Evolutionary conservation across 1,139 yeast genomes (phyloP), one percentile per base, ranked within the genome.

Genomic region (Scheffersomyces insectosa): DNA sequence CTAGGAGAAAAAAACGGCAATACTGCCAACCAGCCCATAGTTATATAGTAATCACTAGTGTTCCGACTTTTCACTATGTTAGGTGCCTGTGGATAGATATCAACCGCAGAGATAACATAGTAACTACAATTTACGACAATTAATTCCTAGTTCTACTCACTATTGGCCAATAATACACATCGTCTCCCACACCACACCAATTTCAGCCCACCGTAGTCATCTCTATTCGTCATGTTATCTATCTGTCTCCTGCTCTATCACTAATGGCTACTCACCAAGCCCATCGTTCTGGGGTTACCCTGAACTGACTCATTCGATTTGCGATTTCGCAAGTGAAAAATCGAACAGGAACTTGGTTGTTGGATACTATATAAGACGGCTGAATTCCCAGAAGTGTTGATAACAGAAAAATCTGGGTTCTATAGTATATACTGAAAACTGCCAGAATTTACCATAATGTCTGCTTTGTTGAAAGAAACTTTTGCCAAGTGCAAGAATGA

Each of bases 401-500:
- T 20, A 20, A 20, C 25, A 20, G 25, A 20, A 20, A 20, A 5
- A 5, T 20, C 25, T 20, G 6, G 8, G 25, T 20, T 20, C 25
- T 20, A 20, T 20, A 20, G 9, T 20, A 20, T 20, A 20, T 7
- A 20, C 25, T 20, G 25, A 20, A 20, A 20, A 20, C 25, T 20
- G 25, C 8, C 6, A 20, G 25, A 7, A 20, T 20, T 20, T 20
- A 5, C 25, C 6, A 20, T 5, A 5, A 87, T 87, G 95, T 78
- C 95, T 41, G 72, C 79, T 42, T 78, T 77, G 52, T 64, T 87
- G 43, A 85, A 81, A 72, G 80, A 83, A 57, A 84, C 93, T 1
- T 87, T 87, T 64, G 79, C 77, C 28, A 78, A 78, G 59, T 88
- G 93, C 57, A 83, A 83, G 57, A 66, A 72, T 39, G 91, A 86